Evolutionary conservation across 768 basidiomycete genomes (phyloP).

Genomic region (Phlegmacium glaucopus): DNA sequence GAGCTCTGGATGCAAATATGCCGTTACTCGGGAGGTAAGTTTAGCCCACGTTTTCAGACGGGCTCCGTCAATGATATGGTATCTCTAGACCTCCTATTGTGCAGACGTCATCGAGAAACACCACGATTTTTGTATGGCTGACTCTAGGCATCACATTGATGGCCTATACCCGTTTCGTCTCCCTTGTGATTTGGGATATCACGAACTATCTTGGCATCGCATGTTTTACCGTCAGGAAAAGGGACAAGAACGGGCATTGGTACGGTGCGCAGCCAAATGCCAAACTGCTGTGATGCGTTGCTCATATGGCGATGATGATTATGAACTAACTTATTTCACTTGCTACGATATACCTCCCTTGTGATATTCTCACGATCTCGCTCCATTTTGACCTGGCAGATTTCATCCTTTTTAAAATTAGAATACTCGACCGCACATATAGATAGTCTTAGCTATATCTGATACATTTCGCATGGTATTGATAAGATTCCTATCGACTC

Average conservation of each 20-base stretch:
- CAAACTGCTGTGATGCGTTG: neutral
- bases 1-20: conserved; percentile 81
- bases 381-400: no score
- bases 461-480: no score
- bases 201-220: conserved; percentile 92
- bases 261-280: conserved; percentile 14
- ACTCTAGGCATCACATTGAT: conserved; percentile 67
- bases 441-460: no score
- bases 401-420: no score
- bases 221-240: conserved; percentile 90
- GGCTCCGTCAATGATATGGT: neutral
- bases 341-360: no score
- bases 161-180: conserved; percentile 75
- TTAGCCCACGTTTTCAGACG: neutral
- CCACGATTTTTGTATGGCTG: conserved; percentile 68
- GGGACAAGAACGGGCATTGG: conserved; percentile 70
- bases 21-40: conserved; percentile 67
- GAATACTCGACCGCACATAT: no score
- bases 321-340: no score
- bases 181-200: conserved; percentile 82
- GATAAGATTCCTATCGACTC: no score
- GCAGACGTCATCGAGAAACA: conserved; percentile 60
- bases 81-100: conserved; percentile 59
- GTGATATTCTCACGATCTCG: no score
- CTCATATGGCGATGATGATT: no score